Percentiles rank a stretch among this genome's conserved stretches.
These are phyloP conservation scores for Medicago truncatula DNA, from an alignment of 306 rosid genomes.

Conservation along the genomic window DNA sequence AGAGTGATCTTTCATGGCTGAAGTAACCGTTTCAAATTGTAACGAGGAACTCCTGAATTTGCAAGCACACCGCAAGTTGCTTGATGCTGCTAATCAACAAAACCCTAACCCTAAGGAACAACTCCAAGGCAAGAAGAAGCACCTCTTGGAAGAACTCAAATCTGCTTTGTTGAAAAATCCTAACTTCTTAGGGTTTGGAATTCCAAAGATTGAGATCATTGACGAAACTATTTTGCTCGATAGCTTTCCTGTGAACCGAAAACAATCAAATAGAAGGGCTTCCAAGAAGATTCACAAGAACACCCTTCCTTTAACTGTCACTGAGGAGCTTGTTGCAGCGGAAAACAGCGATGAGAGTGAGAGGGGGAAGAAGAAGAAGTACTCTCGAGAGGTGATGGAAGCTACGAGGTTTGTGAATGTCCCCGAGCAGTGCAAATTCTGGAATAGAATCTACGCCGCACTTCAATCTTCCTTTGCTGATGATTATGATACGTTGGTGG, in stretches of 20 bases:
- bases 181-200: conserved; percentile 13
- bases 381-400: conserved; percentile 70
- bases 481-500: conserved; percentile 63
- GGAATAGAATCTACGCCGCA: conserved; percentile 61
- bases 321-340: background rate
- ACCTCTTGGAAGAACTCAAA: too few relatives aligned
- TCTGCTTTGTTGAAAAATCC: too few relatives aligned
- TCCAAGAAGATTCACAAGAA: conserved; percentile 16
- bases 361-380: background rate
- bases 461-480: conserved; percentile 49
- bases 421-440: conserved; percentile 56
- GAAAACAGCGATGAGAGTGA: background rate
- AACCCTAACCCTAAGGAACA: too few relatives aligned
- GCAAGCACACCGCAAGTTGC: too few relatives aligned
- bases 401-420: conserved; percentile 62
- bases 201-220: conserved; percentile 55
- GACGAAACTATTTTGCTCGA: conserved; percentile 86
- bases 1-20: too few relatives aligned
- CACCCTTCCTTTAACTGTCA: too few relatives aligned
- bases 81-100: too few relatives aligned
- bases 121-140: too few relatives aligned
- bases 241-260: conserved; percentile 39
- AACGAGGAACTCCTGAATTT: too few relatives aligned
- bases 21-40: too few relatives aligned
- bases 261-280: conserved; percentile 18